Evolutionary conservation across 345 rosid genomes (phyloP).

Genomic region (Cochlearia excelsa): DNA sequence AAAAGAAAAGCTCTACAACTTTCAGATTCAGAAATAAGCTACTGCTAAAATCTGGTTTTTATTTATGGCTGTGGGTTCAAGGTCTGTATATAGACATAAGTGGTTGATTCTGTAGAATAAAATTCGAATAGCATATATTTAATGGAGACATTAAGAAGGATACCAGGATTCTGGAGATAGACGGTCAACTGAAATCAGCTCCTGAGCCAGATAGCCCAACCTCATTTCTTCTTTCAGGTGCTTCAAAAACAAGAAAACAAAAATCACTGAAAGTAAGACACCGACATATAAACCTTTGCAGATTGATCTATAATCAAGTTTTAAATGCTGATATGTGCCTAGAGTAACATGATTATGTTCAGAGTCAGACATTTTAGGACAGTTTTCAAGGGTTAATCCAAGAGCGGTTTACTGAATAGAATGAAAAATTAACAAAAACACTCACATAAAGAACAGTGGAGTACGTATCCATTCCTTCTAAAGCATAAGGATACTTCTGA

Average conservation of each 20-base stretch:
- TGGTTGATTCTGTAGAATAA: slow-evolving; percentile 12
- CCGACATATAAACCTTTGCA: neutral
- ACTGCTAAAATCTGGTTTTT: slow-evolving; percentile 7
- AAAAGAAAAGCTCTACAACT: slow-evolving; percentile 9
- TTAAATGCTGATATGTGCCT: neutral
- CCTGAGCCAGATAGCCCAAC: slow-evolving; percentile 82
- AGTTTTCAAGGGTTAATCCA: neutral
- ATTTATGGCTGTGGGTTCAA: neutral
- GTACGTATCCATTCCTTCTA: slow-evolving; percentile 62
- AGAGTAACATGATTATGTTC: slow-evolving; percentile 1
- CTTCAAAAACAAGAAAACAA: slow-evolving; percentile 42
- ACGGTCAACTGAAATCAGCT: slow-evolving; percentile 70
- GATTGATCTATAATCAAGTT: neutral
- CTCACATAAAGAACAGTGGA: slow-evolving; percentile 72
- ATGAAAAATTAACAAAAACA: slow-evolving; percentile 13
- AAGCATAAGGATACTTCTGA: slow-evolving; percentile 48
- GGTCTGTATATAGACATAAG: neutral
- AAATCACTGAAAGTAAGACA: slow-evolving; percentile 1
- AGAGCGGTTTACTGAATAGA: neutral
- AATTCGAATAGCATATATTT: slow-evolving; percentile 4
- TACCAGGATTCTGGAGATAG: slow-evolving; percentile 96
- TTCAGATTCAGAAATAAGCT: slow-evolving; percentile 2
- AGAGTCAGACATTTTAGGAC: slow-evolving; percentile 15
- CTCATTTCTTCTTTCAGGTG: slow-evolving; percentile 91
- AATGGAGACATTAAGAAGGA: slow-evolving; percentile 17